Percentiles rank a stretch among this genome's conserved stretches.
phyloP scores from a whole-genome alignment of 768 basidiomycete species.

The Tricholoma terreum region DNA sequence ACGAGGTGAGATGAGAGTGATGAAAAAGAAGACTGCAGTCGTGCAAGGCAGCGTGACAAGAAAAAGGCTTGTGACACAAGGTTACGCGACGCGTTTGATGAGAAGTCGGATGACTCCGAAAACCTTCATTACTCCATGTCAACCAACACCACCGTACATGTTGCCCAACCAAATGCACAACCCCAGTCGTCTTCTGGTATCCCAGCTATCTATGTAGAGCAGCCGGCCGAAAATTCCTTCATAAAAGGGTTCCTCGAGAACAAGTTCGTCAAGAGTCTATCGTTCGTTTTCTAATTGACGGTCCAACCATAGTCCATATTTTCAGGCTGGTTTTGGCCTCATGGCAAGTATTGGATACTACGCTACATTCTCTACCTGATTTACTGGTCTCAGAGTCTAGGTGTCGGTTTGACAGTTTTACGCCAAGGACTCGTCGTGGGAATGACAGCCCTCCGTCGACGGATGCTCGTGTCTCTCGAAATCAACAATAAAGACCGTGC shows the following conservation, averaged over 20 bases:
- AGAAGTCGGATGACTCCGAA: not conserved
- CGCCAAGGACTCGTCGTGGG: slow-evolving; percentile 69
- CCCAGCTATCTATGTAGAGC: slow-evolving; percentile 9
- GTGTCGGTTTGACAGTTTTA: slow-evolving; percentile 75
- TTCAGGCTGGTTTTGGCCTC: slow-evolving; percentile 96
- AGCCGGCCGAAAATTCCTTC: slow-evolving; percentile 26
- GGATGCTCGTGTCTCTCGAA: slow-evolving; percentile 92
- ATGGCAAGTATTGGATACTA: slow-evolving; percentile 57
- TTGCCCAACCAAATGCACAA: not conserved
- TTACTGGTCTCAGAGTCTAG: slow-evolving; percentile 65
- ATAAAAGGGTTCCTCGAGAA: slow-evolving; percentile 47
- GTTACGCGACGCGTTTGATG: slow-evolving; percentile 22
- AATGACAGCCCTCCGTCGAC: slow-evolving; percentile 73
- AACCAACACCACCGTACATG: not conserved
- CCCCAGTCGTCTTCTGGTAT: not conserved
- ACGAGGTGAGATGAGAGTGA: slow-evolving; percentile 9
- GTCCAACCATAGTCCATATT: slow-evolving; percentile 78
- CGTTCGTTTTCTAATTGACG: slow-evolving; percentile 3
- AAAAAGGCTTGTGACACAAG: slow-evolving; percentile 7
- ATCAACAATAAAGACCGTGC: slow-evolving; percentile 93
- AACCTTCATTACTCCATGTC: too few species aligned
- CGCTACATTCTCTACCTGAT: not conserved
- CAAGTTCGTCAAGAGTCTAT: slow-evolving; percentile 51
- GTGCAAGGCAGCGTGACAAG: slow-evolving; percentile 17
- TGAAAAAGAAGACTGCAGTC: not conserved